Base-by-base conservation (phyloP, 2,329 filamentous ascomycete species). In the Penicillium hordei region DNA sequence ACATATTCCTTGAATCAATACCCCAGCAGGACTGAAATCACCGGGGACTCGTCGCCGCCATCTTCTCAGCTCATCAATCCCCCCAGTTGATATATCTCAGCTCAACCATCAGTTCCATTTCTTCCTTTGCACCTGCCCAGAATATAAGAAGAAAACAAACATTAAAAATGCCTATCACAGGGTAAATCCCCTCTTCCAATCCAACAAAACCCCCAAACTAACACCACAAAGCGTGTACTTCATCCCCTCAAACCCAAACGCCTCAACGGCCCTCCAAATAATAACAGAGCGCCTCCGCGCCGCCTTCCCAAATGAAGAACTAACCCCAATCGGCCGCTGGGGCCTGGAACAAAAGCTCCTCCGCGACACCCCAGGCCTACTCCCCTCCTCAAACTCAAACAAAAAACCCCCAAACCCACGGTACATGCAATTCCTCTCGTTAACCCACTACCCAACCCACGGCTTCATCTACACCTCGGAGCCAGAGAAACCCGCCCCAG, bases 341-440 rank as follows among this genome's bases (percentile, higher is more conserved):
- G 67, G 62, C 5, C 65, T 79, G 27, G 75, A 77, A 42, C 76
- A 78, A 59, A 77, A 75, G 53, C 65, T 78, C 9, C 72, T 78
- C 67, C 70, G 75, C 48, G 76, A 78, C 54, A 78, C 76, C 0
- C 75, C 75, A 7, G 75, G 74, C 8, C 72, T 74, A 40, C 62
- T 78, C 9, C 71, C 75, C 15, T 71, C 72, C n/a, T 62, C 68
- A 5, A 67, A 64, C 36, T 60, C 64, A 23, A 68, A 68, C 27
- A 66, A 72, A 23, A 69, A 67, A 2, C 64, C 69, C 39, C 44
- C 64, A 5, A 69, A 67, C 21, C 70, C 75, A 5, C 72, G 74
- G 25, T 77, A 73, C 52, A 74, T 78, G 69, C 76, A 79, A 55
- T 75, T 78, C 56, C 70, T 78, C 39, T 74, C 71, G 6, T 65